Conservation (phyloP, 805 yeast species). For the Zygosaccharomyces siamensis region DNA sequence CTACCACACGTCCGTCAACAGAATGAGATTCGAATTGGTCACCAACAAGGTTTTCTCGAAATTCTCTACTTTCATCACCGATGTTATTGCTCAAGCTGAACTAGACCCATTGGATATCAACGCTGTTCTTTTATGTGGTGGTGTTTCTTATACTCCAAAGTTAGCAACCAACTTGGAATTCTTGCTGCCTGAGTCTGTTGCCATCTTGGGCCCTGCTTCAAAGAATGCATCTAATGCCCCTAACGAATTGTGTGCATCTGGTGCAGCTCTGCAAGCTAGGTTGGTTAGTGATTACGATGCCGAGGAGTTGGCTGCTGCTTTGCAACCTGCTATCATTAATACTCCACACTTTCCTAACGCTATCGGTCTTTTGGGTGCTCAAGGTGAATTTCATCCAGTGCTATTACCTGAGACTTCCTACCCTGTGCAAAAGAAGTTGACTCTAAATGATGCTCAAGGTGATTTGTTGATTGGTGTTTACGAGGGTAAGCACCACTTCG, state of each 20-base stretch:
- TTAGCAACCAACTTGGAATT: slow-evolving; percentile 67
- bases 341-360: slow-evolving; percentile 83
- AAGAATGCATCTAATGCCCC: slow-evolving; percentile 82
- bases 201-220: slow-evolving; percentile 66
- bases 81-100: slow-evolving; percentile 73
- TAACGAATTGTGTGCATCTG: slow-evolving; percentile 83
- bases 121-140: slow-evolving; percentile 90
- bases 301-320: slow-evolving; percentile 74
- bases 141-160: slow-evolving; percentile 89
- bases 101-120: slow-evolving; percentile 81
- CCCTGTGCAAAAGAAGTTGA: slow-evolving; percentile 77
- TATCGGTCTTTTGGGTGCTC: slow-evolving; percentile 74
- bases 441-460: slow-evolving; percentile 56
- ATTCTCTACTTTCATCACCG: slow-evolving; percentile 72
- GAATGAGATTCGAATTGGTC: slow-evolving; percentile 86
- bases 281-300: slow-evolving; percentile 75
- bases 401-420: slow-evolving; percentile 80
- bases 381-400: slow-evolving; percentile 67
- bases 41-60: slow-evolving; percentile 72
- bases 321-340: slow-evolving; percentile 73
- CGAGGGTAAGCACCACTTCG: slow-evolving; percentile 81
- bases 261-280: slow-evolving; percentile 96
- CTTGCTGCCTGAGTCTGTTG: slow-evolving; percentile 71
- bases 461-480: slow-evolving; percentile 65
- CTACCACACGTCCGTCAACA: slow-evolving; percentile 87